Conservation (phyloP, 768 basidiomycete genomes). For the Cyclocybe cylindracea region DNA sequence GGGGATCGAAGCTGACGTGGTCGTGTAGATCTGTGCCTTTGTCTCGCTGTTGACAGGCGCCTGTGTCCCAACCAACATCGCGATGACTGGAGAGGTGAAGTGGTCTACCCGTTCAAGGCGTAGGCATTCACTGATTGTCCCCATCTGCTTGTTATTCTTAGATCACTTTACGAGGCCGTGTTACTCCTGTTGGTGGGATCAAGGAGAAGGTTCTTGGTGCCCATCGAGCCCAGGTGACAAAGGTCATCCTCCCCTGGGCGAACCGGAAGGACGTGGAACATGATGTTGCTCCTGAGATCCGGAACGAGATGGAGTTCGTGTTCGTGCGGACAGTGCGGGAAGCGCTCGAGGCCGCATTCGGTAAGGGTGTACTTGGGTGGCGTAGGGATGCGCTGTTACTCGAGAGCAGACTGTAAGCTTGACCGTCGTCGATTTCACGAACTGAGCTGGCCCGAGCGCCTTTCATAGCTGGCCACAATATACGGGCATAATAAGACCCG, state of each 20-base stretch:
- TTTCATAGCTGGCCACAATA: too few relatives aligned
- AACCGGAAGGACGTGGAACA: constrained; percentile 89
- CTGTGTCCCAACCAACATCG: constrained; percentile 68
- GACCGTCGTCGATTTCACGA: not conserved
- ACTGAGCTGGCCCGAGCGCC: too few relatives aligned
- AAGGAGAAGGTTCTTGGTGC: constrained; percentile 89
- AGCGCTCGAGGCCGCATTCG: constrained; percentile 83
- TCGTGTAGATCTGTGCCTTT: constrained; percentile 71
- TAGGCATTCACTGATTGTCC: too few relatives aligned
- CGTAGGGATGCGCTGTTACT: constrained; percentile 43
- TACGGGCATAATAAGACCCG: too few relatives aligned
- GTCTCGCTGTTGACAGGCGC: constrained; percentile 82
- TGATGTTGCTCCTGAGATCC: constrained; percentile 75
- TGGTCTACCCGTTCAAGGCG: too few relatives aligned
- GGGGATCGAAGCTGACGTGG: not conserved
- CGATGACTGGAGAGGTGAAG: constrained; percentile 87
- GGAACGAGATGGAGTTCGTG: constrained; percentile 75
- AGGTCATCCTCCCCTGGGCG: constrained; percentile 75
- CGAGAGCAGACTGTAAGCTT: constrained; percentile 30
- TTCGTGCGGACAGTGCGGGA: constrained; percentile 82
- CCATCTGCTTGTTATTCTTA: too few relatives aligned
- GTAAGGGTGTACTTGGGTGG: constrained; percentile 66
- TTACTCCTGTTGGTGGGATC: constrained; percentile 79
- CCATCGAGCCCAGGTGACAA: constrained; percentile 81
- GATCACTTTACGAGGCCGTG: constrained; percentile 72